These are phyloP conservation scores for Iris macrosiphon DNA, from an alignment of 106 monocot genomes.

Conservation along the genomic window DNA sequence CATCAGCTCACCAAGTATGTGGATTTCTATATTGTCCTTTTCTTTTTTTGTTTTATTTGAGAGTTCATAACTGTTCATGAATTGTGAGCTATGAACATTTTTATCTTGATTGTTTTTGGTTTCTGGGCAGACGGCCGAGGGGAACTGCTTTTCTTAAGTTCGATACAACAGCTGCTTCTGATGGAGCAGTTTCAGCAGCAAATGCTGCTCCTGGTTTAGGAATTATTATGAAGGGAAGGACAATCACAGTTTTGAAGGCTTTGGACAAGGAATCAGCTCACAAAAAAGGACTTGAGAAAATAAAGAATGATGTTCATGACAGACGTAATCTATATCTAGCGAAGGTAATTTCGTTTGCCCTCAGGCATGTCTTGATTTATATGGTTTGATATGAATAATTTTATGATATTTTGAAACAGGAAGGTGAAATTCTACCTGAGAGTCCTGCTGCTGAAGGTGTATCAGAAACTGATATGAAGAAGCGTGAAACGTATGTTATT, in stretches of 20 bases:
- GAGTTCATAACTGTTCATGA: too few species aligned
- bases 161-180: constrained; percentile 33
- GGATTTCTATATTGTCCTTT: too few species aligned
- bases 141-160: constrained; percentile 92
- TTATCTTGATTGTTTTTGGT: not conserved
- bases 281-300: constrained; percentile 58
- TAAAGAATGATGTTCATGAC: constrained; percentile 61
- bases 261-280: constrained; percentile 82
- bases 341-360: constrained; percentile 35
- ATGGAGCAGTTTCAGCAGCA: constrained; percentile 73
- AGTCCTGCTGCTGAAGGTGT: constrained; percentile 92
- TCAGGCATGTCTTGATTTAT: not conserved
- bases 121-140: constrained; percentile 57
- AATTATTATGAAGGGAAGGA: constrained; percentile 70
- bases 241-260: constrained; percentile 62
- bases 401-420: constrained; percentile 29
- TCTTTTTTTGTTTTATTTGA: too few species aligned
- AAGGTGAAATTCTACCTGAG: constrained; percentile 81
- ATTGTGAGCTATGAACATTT: too few species aligned
- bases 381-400: not conserved
- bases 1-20: constrained; percentile 89
- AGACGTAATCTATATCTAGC: constrained; percentile 82
- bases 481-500: constrained; percentile 65
- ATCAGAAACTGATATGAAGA: constrained; percentile 79
- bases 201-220: constrained; percentile 73